Conservation (phyloP, 805 yeast genomes). For the Ogataea sp. region DNA sequence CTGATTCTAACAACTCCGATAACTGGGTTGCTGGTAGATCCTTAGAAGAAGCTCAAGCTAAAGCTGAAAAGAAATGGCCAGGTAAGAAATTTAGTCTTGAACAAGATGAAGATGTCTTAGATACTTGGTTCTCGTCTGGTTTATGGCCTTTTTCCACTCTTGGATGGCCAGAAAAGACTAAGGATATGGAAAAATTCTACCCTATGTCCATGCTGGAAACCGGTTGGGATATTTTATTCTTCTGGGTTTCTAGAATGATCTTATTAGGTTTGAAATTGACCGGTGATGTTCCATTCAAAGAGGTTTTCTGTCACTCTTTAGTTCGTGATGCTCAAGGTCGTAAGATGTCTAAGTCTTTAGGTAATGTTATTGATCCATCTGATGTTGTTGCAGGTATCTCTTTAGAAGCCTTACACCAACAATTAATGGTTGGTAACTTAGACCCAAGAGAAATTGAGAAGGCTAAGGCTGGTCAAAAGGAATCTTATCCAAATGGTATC, state of each 20-base stretch:
- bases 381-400: conserved; percentile 90
- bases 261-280: conserved; percentile 84
- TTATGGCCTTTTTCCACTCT: conserved; percentile 96
- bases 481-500: conserved; percentile 91
- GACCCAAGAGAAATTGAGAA: conserved; percentile 82
- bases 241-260: conserved; percentile 98
- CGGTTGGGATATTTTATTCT: conserved; percentile 98
- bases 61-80: conserved; percentile 72
- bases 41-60: conserved; percentile 73
- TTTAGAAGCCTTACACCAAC: conserved; percentile 69
- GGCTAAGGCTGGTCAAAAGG: conserved; percentile 82
- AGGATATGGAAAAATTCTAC: conserved; percentile 68
- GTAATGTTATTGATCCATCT: conserved; percentile 93
- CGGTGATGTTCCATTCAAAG: conserved; percentile 87
- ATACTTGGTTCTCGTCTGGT: conserved; percentile 98
- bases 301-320: conserved; percentile 96
- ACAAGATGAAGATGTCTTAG: conserved; percentile 97
- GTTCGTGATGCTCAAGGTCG: conserved; percentile 99
- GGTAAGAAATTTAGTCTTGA: conserved; percentile 62
- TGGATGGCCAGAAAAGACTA: conserved; percentile 84
- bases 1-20: conserved; percentile 51
- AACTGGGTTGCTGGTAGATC: conserved; percentile 91
- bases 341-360: conserved; percentile 96
- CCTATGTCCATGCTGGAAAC: conserved; percentile 96
- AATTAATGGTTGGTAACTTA: conserved; percentile 73